Conservation (phyloP, 2,329 filamentous ascomycete species). For the Arthrocladium fulminans region DNA sequence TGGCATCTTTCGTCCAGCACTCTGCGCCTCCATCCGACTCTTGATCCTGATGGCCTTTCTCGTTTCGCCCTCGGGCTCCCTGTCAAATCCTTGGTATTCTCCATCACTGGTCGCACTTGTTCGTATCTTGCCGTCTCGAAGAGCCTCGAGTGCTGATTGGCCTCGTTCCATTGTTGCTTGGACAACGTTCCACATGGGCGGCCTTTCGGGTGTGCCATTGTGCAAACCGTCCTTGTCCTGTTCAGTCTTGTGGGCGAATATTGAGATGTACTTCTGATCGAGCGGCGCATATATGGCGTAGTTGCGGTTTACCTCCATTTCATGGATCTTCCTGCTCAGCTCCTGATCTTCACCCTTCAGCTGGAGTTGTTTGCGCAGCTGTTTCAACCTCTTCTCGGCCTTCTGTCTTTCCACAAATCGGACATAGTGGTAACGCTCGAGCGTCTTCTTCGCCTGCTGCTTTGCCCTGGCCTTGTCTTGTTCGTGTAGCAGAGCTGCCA, state of each 20-base stretch:
- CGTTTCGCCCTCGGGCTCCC: not conserved
- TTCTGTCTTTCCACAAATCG: constrained; percentile 50
- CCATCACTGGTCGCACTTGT: not conserved
- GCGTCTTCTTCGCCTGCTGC: constrained; percentile 46
- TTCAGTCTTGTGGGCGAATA: constrained; percentile 35
- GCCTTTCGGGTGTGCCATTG: constrained; percentile 23
- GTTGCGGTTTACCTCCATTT: constrained; percentile 50
- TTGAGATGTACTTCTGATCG: constrained; percentile 49
- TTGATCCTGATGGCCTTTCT: not conserved
- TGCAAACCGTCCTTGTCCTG: constrained; percentile 18
- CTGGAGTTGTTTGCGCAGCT: constrained; percentile 25
- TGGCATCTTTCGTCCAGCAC: not conserved
- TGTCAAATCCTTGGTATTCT: not conserved
- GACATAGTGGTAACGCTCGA: constrained; percentile 56
- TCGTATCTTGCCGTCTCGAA: constrained; percentile 32
- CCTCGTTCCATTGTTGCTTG: constrained; percentile 37
- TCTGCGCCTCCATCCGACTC: not conserved
- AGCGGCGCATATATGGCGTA: constrained; percentile 56
- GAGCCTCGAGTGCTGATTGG: constrained; percentile 29
- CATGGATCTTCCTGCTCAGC: constrained; percentile 30
- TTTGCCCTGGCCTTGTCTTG: constrained; percentile 42
- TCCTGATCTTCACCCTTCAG: constrained; percentile 19
- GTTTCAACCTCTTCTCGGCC: constrained; percentile 40
- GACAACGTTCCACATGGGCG: constrained; percentile 38
- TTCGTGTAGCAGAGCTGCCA: constrained; percentile 49